A percentile compares a stretch with the other conserved stretches of the same genome.
Conservation (phyloP, 2,329 filamentous ascomycete species). For the Ilyonectria destructans region DNA sequence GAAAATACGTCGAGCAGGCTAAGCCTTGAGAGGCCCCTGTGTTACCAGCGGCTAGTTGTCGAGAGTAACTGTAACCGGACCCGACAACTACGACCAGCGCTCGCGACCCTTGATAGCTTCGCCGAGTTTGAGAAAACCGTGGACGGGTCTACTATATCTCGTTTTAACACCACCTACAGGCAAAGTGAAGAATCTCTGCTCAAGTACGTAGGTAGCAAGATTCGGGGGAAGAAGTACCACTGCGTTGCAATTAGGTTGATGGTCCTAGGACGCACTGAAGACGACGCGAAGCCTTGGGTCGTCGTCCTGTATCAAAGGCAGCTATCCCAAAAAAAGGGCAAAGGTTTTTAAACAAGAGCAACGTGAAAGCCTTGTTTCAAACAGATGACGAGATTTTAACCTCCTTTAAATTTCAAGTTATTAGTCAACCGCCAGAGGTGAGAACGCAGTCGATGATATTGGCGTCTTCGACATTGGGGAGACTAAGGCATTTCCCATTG, state of each 20-base stretch:
- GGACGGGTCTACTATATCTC: constrained; percentile 3
- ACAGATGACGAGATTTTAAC: neutral
- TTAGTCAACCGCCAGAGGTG: neutral
- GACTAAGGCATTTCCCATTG: neutral
- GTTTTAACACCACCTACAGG: neutral
- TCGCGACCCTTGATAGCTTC: too few relatives aligned
- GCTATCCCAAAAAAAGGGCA: neutral
- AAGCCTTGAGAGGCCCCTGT: too few relatives aligned
- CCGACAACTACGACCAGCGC: too few relatives aligned
- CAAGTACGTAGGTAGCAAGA: neutral
- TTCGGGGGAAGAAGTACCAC: constrained; percentile 9
- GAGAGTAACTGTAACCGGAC: too few relatives aligned
- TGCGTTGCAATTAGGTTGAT: constrained; percentile 13
- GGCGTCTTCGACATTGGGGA: neutral
- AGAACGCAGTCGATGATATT: constrained; percentile 2
- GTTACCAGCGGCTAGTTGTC: too few relatives aligned
- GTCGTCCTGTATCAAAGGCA: constrained; percentile 13
- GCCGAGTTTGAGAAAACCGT: neutral
- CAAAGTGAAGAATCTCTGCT: constrained; percentile 13
- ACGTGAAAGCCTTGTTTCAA: neutral
- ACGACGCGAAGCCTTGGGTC: constrained; percentile 17
- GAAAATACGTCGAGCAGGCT: too few relatives aligned
- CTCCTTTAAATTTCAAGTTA: constrained; percentile 8
- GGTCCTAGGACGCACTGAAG: constrained; percentile 4
- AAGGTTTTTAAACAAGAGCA: constrained; percentile 11